Evolutionary conservation across 163 green algal genomes (phyloP).

Genomic region (Chloroidium sp.): DNA sequence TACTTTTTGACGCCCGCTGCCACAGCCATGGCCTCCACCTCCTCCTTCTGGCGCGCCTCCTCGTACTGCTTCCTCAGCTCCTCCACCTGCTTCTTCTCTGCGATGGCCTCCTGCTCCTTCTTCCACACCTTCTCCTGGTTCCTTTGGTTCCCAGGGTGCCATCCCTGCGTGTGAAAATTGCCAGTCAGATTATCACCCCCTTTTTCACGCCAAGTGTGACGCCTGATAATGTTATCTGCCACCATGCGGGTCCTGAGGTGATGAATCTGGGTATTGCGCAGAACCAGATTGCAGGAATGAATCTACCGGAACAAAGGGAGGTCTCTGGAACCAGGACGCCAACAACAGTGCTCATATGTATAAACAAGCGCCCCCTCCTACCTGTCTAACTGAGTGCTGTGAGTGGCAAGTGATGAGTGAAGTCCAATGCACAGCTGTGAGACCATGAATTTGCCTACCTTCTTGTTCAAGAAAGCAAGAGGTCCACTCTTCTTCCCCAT

Average conservation of each 20-base stretch:
- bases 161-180: slow-evolving; percentile 23
- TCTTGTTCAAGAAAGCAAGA: slow-evolving; percentile 79
- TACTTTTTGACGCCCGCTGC: slow-evolving; percentile 50
- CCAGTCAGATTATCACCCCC: neutral
- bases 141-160: slow-evolving; percentile 61
- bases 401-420: too few species aligned
- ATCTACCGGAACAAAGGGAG: too few species aligned
- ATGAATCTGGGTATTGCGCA: too few species aligned
- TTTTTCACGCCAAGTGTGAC: neutral
- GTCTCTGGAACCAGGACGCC: too few species aligned
- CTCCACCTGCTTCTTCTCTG: slow-evolving; percentile 66
- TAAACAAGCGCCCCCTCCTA: too few species aligned
- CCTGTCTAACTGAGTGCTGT: too few species aligned
- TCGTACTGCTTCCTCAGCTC: slow-evolving; percentile 75
- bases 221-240: neutral
- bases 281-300: too few species aligned
- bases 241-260: too few species aligned
- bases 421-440: too few species aligned
- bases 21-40: slow-evolving; percentile 43
- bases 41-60: slow-evolving; percentile 68
- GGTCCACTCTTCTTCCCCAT: slow-evolving; percentile 35
- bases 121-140: slow-evolving; percentile 89
- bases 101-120: slow-evolving; percentile 58
- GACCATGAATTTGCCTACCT: slow-evolving; percentile 15
- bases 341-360: too few species aligned